Evolutionary conservation across 2,329 filamentous ascomycete species (phyloP).

Genomic region (Trichothecium sympodiale): DNA sequence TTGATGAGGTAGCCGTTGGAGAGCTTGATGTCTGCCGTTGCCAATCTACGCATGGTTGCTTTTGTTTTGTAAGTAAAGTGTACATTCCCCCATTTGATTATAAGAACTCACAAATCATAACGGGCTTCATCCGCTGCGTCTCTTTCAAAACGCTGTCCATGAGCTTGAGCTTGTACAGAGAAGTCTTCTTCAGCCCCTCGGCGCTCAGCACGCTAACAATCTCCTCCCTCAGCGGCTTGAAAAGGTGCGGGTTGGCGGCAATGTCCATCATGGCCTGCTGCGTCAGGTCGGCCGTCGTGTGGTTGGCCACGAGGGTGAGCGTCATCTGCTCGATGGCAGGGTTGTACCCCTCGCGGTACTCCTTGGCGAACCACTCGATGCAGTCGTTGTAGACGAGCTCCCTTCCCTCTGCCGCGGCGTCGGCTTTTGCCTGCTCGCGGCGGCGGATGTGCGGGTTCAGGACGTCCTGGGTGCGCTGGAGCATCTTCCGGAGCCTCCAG

Average conservation of each 20-base stretch:
- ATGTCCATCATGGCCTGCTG: conserved; percentile 11
- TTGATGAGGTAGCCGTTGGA: conserved; percentile 10
- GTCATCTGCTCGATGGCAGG: conserved; percentile 10
- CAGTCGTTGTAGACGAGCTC: conserved; percentile 7
- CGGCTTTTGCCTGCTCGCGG: conserved; percentile 5
- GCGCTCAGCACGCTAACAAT: conserved; percentile 8
- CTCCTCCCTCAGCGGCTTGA: conserved; percentile 12
- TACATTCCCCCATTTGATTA: conserved; percentile 28
- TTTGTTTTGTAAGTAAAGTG: neutral
- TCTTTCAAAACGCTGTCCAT: conserved; percentile 17
- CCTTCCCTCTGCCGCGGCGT: conserved; percentile 4
- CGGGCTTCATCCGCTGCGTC: conserved; percentile 13
- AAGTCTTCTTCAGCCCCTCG: conserved; percentile 10
- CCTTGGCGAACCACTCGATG: conserved; percentile 10
- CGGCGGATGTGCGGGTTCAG: conserved; percentile 8
- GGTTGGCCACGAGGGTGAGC: conserved; percentile 12
- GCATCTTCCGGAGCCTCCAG: conserved; percentile 5
- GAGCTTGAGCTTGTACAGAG: conserved; percentile 12
- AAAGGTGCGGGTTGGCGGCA: conserved; percentile 9
- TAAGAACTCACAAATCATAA: conserved; percentile 7
- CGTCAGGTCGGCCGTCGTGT: conserved; percentile 12
- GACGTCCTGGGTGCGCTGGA: conserved; percentile 3
- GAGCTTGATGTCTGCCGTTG: conserved; percentile 7
- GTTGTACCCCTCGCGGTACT: neutral
- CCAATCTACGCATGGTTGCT: conserved; percentile 7